Evolutionary conservation across 306 rosid species (phyloP), one percentile per base, ranked within the genome.

Genomic region (Fragaria nilgerrensis): DNA sequence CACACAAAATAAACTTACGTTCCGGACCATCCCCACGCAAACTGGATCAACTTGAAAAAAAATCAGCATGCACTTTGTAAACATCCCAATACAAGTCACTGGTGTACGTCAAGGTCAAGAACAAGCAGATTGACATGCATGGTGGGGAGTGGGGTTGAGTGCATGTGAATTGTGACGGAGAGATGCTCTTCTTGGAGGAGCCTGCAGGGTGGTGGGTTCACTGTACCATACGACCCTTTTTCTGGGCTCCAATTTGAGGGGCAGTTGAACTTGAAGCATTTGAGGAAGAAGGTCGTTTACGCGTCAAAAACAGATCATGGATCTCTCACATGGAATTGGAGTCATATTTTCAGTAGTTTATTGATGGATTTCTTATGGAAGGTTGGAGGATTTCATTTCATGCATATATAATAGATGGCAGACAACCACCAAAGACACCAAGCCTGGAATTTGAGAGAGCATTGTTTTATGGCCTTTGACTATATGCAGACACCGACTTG

Each of bases 301-400:
- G 68, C 75, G 79, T 77, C 58, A 29, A 10, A 66, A 69, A 39
- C 34, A 2, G 66, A 49, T 67, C 5, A 59, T n/a, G 41, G 58
- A 65, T 72, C 75, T 79, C 37, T 27, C 84, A 76, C 86, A 76
- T 83, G 76, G 85, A 68, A 16, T 76, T 32, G 3, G 67, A 61
- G 37, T 55, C 39, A 2, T 65, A 15, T 1, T 7, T 23, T 62
- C 5, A 13, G 15, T 63, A 2, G 49, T 49, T 47, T 48, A 47
- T 45, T 45, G n/a, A 2, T 27, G 32, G 41, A 63, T 65, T 25
- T 8, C 32, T 2, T 50, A 22, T 15, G 52, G 39, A 41, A 25
- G 15, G 17, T 63, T 52, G 73, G 71, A 45, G 75, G 41, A 55
- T 43, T 43, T 47, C 73, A 32, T 78, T 45, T 73, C 59, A 19